Evolutionary conservation across 495 filamentous ascomycete species (phyloP).

Genomic region (Cairneyella variabilis): DNA sequence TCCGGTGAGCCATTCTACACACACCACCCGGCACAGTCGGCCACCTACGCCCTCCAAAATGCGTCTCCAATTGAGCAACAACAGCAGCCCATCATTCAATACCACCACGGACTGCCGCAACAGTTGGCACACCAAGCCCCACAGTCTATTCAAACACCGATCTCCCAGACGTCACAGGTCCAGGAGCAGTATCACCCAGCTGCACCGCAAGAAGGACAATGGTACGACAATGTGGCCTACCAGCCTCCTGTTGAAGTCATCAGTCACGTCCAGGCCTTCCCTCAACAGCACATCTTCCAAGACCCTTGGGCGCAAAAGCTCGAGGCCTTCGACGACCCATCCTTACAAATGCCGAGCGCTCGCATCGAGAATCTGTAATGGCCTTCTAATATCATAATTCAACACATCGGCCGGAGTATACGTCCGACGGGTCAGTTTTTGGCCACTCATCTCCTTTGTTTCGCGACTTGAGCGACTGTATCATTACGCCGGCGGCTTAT

Average conservation of each 20-base stretch:
- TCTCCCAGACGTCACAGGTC: conserved; percentile 16
- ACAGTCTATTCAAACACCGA: conserved; percentile 19
- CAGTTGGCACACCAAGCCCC: conserved; percentile 31
- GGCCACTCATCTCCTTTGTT: conserved; percentile 12
- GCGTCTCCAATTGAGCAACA: conserved; percentile 35
- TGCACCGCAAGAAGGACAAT: conserved; percentile 30
- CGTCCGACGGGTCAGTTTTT: too few species aligned
- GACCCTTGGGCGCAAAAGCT: conserved; percentile 39
- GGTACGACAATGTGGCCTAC: conserved; percentile 40
- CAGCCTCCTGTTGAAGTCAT: conserved; percentile 41
- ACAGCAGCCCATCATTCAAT: conserved; percentile 20
- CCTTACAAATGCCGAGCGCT: conserved; percentile 43
- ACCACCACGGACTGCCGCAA: conserved; percentile 23
- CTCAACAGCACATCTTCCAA: conserved; percentile 31
- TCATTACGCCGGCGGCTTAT: conserved; percentile 10
- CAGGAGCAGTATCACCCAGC: conserved; percentile 33
- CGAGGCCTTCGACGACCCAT: conserved; percentile 39
- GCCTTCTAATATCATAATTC: not conserved
- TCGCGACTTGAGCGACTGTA: conserved; percentile 11
- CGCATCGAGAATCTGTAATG: conserved; percentile 41
- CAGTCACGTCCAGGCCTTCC: conserved; percentile 33
- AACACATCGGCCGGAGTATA: not conserved
- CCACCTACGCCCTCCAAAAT: conserved; percentile 36
- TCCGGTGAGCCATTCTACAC: conserved; percentile 44
- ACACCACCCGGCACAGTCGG: conserved; percentile 36